A percentile compares a stretch with the other conserved stretches of the same genome.
Evolutionary conservation across 2,329 filamentous ascomycete species (phyloP).

Genomic region (Botrytis fabae): DNA sequence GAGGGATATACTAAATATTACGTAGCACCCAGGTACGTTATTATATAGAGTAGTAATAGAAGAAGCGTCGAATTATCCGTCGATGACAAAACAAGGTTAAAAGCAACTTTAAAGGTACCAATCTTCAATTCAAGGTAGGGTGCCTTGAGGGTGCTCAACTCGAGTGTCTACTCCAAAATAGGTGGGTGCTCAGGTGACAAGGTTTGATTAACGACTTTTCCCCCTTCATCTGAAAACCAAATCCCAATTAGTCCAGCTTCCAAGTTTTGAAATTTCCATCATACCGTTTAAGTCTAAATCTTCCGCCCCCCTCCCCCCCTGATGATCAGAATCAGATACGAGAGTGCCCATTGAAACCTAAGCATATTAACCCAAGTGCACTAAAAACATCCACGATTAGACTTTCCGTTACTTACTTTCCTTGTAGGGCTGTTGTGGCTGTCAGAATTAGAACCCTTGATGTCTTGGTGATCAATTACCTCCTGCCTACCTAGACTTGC

Average conservation of each 20-base stretch:
- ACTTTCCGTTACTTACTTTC: neutral
- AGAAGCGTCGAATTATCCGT: neutral
- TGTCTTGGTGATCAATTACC: conserved; percentile 1
- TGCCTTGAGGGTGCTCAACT: neutral
- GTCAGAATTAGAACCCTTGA: conserved; percentile 18
- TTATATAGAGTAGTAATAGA: neutral
- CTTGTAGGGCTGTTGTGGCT: conserved; percentile 17
- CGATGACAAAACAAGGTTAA: neutral
- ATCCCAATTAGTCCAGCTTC: neutral
- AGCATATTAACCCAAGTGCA: neutral
- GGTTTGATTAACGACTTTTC: neutral
- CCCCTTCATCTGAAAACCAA: conserved; percentile 3
- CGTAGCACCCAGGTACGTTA: neutral
- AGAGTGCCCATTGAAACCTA: neutral
- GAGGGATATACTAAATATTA: neutral
- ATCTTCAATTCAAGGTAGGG: neutral
- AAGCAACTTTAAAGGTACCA: neutral
- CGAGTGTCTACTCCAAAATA: neutral
- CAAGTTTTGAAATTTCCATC: neutral
- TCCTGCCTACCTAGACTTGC: neutral
- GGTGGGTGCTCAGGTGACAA: neutral
- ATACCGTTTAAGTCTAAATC: conserved; percentile 4
- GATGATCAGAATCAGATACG: neutral
- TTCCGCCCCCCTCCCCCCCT: neutral
- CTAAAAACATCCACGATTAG: neutral